Evolutionary conservation across 208 protist species (phyloP).

Genomic region (Tritrichomonas musculus): DNA sequence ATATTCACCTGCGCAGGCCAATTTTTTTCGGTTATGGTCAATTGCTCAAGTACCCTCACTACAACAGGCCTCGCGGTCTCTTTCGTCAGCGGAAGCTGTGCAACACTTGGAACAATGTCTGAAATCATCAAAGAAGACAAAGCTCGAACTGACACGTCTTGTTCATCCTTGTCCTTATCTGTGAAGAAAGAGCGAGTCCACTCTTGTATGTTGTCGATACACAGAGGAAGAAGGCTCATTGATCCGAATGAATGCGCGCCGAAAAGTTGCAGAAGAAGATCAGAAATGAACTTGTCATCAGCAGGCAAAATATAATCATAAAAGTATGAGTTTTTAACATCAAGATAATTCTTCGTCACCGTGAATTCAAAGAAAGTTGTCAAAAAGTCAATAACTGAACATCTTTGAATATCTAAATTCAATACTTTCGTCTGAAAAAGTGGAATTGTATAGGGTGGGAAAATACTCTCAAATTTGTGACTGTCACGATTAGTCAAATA

Average conservation of each 20-base stretch:
- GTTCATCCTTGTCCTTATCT: background rate
- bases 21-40: background rate
- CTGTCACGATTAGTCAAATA: too few species aligned
- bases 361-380: too few species aligned
- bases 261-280: background rate
- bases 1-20: background rate
- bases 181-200: too few species aligned
- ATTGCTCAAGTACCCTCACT: background rate
- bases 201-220: background rate
- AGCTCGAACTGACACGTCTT: background rate
- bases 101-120: background rate
- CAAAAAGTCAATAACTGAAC: background rate
- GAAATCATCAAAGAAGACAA: background rate
- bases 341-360: too few species aligned
- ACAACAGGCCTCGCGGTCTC: background rate
- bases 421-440: too few species aligned
- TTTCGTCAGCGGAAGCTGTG: background rate
- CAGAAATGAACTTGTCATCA: background rate
- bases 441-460: too few species aligned
- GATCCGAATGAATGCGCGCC: background rate
- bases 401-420: too few species aligned
- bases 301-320: background rate
- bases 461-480: too few species aligned
- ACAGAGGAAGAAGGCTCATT: background rate
- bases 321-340: background rate